Evolutionary conservation across 2,329 filamentous ascomycete genomes (phyloP).

Genomic region (Talaromyces sp.): DNA sequence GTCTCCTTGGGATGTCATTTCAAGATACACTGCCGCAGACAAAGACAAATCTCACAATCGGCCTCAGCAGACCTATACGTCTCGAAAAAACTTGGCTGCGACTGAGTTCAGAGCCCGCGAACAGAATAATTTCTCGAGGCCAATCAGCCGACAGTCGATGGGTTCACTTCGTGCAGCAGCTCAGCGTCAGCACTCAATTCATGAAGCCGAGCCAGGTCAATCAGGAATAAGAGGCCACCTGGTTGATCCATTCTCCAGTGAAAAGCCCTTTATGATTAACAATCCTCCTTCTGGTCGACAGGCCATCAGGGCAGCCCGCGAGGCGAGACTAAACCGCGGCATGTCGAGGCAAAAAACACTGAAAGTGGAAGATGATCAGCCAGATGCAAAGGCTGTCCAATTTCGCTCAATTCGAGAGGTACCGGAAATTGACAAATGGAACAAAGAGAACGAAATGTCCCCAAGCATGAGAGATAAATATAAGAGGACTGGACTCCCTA

Average conservation of each 20-base stretch:
- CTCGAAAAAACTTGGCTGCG: not conserved
- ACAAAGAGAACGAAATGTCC: slow-evolving; percentile 32
- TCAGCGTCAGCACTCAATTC: slow-evolving; percentile 7
- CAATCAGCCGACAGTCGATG: slow-evolving; percentile 35
- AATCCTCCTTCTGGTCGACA: slow-evolving; percentile 34
- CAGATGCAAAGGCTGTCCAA: slow-evolving; percentile 24
- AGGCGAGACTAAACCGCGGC: slow-evolving; percentile 21
- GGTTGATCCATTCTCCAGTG: slow-evolving; percentile 19
- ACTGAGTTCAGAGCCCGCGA: slow-evolving; percentile 11
- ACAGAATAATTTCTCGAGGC: slow-evolving; percentile 37
- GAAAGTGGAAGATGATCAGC: slow-evolving; percentile 22
- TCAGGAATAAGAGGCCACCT: not conserved
- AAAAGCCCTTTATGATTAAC: slow-evolving; percentile 20
- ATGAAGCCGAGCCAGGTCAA: not conserved
- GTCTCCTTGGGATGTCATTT: not conserved
- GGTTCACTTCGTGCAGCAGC: slow-evolving; percentile 13
- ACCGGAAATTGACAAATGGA: slow-evolving; percentile 22
- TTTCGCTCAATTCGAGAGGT: slow-evolving; percentile 29
- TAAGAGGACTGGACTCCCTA: slow-evolving; percentile 21
- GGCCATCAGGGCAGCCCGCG: slow-evolving; percentile 18
- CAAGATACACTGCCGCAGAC: not conserved
- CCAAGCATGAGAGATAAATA: slow-evolving; percentile 13
- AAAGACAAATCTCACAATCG: not conserved
- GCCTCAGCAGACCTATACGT: not conserved
- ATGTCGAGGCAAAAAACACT: slow-evolving; percentile 18